Evolutionary conservation across 2,329 filamentous ascomycete genomes (phyloP), one percentile per base, ranked within the genome.

Genomic region (Drechslera avenae): DNA sequence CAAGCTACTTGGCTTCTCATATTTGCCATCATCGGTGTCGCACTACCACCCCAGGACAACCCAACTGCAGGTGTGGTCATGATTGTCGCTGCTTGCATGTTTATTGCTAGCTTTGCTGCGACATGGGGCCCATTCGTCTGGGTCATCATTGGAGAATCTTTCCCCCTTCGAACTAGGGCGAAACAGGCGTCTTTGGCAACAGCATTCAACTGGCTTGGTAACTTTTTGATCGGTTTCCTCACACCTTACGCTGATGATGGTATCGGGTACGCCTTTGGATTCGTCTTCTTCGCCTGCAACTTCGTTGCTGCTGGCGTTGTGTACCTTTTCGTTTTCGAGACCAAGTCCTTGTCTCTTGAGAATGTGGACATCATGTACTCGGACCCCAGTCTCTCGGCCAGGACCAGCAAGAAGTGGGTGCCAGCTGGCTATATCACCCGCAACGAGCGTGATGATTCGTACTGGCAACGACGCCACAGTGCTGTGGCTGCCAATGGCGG

Each of bases 41-140:
- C 64, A 4, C 56, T 62, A 17, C 67, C 64, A 4, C 67, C 68
- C 2, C 66, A 58, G 4, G 63, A 72, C n/a, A 41, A 70, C 47
- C 39, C 72, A 8, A 69, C 75, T 0, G 79, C 83, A 10, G 87
- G 87, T 9, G 83, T 84, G 5, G 80, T 86, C 53, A 86, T 90
- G 81, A 89, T 91, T 59, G 83, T 88, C 8, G 83, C 87, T 46
- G 85, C 87, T 2, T 89, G 85, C 72, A 83, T 90, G 77, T 91
- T 90, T 73, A 90, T 91, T 48, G 82, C 84, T 40, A 86, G 83
- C 1, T 91, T 89, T 60, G 87, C 87, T 19, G 76, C 78, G 36
- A 88, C 86, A 2, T 90, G 67, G 66, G 87, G 86, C 10, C 86
- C 86, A 0, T 78, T 79, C 62, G 67, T 78, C 7, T 81, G 78